These are phyloP conservation scores for Rhodomyrtus tomentosa DNA, from an alignment of 345 rosid species.

Conservation along the genomic window DNA sequence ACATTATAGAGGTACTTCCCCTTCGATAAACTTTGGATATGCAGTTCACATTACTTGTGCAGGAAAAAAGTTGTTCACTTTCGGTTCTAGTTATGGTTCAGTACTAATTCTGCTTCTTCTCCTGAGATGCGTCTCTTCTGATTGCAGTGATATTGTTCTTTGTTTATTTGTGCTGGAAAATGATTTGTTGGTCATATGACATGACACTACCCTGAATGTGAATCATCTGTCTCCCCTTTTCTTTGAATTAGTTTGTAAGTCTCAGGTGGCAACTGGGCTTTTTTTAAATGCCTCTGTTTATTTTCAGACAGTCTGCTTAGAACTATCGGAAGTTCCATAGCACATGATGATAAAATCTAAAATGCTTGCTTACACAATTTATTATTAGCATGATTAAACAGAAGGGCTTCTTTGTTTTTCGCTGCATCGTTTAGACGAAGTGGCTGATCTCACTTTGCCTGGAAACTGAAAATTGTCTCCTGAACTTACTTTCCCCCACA, in stretches of 20 bases:
- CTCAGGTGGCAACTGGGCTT: neutral
- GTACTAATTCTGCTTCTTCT: neutral
- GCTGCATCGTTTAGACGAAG: neutral
- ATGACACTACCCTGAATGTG: neutral
- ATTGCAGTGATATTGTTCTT: neutral
- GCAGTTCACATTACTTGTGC: neutral
- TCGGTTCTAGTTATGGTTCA: neutral
- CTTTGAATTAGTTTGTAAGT: neutral
- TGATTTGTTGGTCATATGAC: neutral
- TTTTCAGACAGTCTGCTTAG: neutral
- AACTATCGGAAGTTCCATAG: neutral
- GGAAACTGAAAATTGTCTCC: neutral
- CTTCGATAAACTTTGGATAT: neutral
- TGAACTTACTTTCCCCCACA: neutral
- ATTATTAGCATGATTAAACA: neutral
- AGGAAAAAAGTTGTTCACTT: neutral
- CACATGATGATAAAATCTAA: neutral
- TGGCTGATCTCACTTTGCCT: neutral
- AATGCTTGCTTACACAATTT: neutral
- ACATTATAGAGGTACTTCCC: conserved; percentile 68
- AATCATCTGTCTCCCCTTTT: neutral
- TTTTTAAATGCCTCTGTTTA: neutral
- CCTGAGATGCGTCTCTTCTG: neutral
- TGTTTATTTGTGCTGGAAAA: neutral
- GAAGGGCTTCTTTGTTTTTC: neutral